phyloP scores from a whole-genome alignment of 148 eudicot genomes.

The Rhododendron griersonianum region DNA sequence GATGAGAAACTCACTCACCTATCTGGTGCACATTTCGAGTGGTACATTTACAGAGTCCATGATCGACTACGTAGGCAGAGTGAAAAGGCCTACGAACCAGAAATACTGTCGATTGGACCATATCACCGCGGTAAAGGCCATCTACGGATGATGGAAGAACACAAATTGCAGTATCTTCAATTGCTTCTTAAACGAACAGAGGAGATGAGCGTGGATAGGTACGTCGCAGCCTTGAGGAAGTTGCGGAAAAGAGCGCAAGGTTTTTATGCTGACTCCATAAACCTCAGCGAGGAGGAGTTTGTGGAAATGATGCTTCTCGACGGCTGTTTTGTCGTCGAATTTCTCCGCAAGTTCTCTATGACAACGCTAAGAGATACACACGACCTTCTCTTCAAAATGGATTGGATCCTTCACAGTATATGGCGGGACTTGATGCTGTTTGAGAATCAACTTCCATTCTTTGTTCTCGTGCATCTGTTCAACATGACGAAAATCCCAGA shows the following conservation, averaged over 20 bases:
- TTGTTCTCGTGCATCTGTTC: conserved; percentile 12
- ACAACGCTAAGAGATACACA: not conserved
- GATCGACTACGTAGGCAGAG: conserved; percentile 5
- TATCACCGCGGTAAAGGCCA: conserved; percentile 16
- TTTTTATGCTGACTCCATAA: conserved; percentile 13
- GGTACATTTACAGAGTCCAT: conserved; percentile 17
- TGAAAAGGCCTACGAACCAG: conserved; percentile 19
- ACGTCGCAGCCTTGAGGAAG: not conserved
- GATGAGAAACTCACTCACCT: not conserved
- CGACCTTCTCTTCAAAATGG: conserved; percentile 16
- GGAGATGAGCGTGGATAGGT: not conserved
- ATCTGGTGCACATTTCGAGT: not conserved
- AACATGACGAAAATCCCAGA: not conserved
- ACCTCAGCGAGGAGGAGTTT: conserved; percentile 9
- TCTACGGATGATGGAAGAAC: conserved; percentile 19
- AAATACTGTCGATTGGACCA: conserved; percentile 23
- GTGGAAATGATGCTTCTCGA: conserved; percentile 29
- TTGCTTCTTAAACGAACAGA: conserved; percentile 7
- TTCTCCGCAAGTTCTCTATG: conserved; percentile 3
- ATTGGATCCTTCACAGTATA: not conserved
- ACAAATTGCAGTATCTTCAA: conserved; percentile 10
- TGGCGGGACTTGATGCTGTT: conserved; percentile 18
- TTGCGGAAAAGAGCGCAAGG: conserved; percentile 1
- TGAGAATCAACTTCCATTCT: conserved; percentile 24
- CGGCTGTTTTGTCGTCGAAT: conserved; percentile 21